Evolutionary conservation across 2,329 filamentous ascomycete genomes (phyloP).

Genomic region (Hypoxylon sp.): DNA sequence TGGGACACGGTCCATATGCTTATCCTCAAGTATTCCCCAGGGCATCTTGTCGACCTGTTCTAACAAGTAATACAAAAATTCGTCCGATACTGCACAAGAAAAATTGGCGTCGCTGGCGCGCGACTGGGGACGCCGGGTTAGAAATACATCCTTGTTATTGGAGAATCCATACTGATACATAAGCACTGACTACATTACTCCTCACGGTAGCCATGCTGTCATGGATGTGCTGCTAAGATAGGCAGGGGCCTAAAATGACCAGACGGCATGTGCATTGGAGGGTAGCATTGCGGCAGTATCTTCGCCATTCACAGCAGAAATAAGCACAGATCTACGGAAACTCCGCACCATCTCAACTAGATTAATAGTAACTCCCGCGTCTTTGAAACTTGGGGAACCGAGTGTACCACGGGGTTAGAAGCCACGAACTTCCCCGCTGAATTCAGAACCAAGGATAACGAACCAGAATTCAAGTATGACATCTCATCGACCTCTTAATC

Average conservation of each 20-base stretch:
- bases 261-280: conserved; percentile 24
- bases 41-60: conserved; percentile 55
- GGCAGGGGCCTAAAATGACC: conserved; percentile 27
- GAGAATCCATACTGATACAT: conserved; percentile 30
- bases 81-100: conserved; percentile 1
- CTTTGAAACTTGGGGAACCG: conserved; percentile 33
- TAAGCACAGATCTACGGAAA: conserved; percentile 23
- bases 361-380: conserved; percentile 35
- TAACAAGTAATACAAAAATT: conserved; percentile 9
- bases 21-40: conserved; percentile 64
- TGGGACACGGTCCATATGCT: conserved; percentile 62
- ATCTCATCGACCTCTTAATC: neutral
- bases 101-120: conserved; percentile 1
- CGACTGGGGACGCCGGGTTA: conserved; percentile 12
- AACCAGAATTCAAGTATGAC: neutral
- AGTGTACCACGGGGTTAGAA: conserved; percentile 18
- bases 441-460: conserved; percentile 1
- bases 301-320: conserved; percentile 9
- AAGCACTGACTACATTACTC: conserved; percentile 36
- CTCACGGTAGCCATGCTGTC: neutral
- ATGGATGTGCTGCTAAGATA: conserved; percentile 12
- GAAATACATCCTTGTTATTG: conserved; percentile 26
- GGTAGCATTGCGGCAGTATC: conserved; percentile 30
- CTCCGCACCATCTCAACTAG: conserved; percentile 31
- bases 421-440: conserved; percentile 15